phyloP scores from a whole-genome alignment of 192 early-diverging fungal genomes.

The Dissophora globulifera region DNA sequence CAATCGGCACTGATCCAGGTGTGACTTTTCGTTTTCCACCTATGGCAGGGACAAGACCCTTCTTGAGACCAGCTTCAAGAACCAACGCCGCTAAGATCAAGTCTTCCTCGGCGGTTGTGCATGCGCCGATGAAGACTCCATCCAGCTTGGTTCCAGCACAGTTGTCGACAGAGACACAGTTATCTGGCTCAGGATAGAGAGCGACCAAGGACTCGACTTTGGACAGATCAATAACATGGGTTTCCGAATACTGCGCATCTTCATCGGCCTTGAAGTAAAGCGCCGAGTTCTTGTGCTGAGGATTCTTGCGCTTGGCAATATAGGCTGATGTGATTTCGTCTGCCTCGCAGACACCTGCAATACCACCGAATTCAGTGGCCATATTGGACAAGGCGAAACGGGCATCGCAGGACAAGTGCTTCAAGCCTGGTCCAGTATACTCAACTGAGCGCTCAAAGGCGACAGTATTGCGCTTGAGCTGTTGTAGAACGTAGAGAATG shows the following conservation, averaged over 20 bases:
- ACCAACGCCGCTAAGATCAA: constrained; percentile 83
- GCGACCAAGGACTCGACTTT: constrained; percentile 77
- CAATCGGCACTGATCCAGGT: constrained; percentile 80
- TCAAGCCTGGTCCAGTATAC: constrained; percentile 78
- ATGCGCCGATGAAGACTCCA: constrained; percentile 86
- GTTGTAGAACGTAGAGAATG: constrained; percentile 81
- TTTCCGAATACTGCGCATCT: constrained; percentile 83
- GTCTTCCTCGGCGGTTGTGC: constrained; percentile 86
- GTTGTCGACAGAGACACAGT: constrained; percentile 74
- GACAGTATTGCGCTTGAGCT: constrained; percentile 86
- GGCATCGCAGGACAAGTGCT: constrained; percentile 86
- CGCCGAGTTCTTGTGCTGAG: constrained; percentile 72
- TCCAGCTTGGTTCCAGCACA: constrained; percentile 73
- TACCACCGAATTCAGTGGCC: constrained; percentile 88
- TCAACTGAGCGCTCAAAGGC: constrained; percentile 84
- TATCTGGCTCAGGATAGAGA: constrained; percentile 80
- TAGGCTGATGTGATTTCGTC: constrained; percentile 80
- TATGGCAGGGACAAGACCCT: constrained; percentile 63
- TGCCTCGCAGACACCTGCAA: constrained; percentile 84
- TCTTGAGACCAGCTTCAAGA: too few species aligned
- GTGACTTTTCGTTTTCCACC: constrained; percentile 78
- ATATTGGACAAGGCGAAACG: constrained; percentile 86
- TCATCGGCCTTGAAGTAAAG: constrained; percentile 79
- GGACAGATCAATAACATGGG: constrained; percentile 76
- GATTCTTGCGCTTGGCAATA: constrained; percentile 78